These are phyloP conservation scores for Acacia confusa DNA, from an alignment of 306 rosid species.

Conservation along the genomic window DNA sequence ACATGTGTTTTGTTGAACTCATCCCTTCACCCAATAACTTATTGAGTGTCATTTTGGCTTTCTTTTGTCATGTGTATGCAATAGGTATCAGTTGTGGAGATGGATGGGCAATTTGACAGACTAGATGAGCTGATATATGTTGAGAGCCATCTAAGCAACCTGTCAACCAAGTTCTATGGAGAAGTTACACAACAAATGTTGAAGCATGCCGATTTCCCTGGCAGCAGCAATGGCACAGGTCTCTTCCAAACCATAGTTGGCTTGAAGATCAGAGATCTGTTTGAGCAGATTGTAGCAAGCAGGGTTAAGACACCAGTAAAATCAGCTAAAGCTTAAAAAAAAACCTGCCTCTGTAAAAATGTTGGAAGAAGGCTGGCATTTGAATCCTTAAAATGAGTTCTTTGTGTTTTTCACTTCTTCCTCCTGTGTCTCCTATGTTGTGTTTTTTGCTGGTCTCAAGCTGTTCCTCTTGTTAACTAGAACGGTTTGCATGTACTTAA, in stretches of 20 bases:
- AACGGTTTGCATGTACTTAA: constrained; percentile 43
- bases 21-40: constrained; percentile 4
- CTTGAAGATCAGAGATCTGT: constrained; percentile 87
- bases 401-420: constrained; percentile 29
- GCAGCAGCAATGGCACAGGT: constrained; percentile 97
- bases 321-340: constrained; percentile 61
- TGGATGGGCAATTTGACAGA: constrained; percentile 99
- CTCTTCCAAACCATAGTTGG: constrained; percentile 96
- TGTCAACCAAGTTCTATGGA: constrained; percentile 91
- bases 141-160: constrained; percentile 93
- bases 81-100: constrained; percentile 91
- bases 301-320: constrained; percentile 56
- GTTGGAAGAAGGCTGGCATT: constrained; percentile 27
- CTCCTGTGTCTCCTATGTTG: constrained; percentile 29
- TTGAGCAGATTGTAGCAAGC: constrained; percentile 70
- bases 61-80: background rate
- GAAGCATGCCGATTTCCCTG: constrained; percentile 96
- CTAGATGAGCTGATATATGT: constrained; percentile 93
- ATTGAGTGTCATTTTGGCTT: background rate
- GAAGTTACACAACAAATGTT: constrained; percentile 98
- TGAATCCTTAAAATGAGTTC: constrained; percentile 27
- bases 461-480: constrained; percentile 42
- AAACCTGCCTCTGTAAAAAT: constrained; percentile 27
- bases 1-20: background rate
- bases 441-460: constrained; percentile 36